Percentiles rank a stretch among this genome's conserved stretches.
phyloP scores from a whole-genome alignment of 108 stramenopile species.

The Pseudonitzschia multiseries region DNA sequence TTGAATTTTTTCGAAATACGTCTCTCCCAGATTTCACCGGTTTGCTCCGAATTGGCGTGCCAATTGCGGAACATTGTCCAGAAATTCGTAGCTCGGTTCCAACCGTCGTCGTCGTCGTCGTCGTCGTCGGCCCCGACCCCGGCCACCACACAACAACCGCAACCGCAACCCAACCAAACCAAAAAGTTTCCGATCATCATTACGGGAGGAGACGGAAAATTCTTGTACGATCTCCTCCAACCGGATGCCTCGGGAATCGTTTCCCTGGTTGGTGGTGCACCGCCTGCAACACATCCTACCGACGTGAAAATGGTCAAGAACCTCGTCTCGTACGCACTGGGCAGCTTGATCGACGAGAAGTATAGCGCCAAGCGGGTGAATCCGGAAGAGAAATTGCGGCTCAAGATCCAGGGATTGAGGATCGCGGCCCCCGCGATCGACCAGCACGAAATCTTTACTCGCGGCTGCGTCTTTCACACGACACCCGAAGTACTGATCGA shows the following conservation, averaged over 20 bases:
- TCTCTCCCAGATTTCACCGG: constrained; percentile 26
- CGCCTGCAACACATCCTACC: neutral
- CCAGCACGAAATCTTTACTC: constrained; percentile 48
- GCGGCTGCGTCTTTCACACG: constrained; percentile 43
- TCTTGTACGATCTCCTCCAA: constrained; percentile 30
- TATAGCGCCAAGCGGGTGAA: neutral
- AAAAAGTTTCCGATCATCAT: constrained; percentile 35
- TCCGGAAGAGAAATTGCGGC: constrained; percentile 25
- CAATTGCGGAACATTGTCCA: constrained; percentile 48
- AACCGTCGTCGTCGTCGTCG: constrained; percentile 1
- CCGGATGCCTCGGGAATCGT: constrained; percentile 7
- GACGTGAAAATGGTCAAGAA: neutral
- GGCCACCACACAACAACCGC: neutral
- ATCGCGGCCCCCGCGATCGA: constrained; percentile 47
- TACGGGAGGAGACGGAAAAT: constrained; percentile 66
- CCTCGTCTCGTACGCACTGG: constrained; percentile 2
- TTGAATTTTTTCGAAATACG: too few relatives aligned
- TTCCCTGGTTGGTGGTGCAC: neutral
- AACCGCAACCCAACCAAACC: neutral
- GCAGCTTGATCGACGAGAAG: constrained; percentile 29
- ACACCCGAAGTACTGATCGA: constrained; percentile 18
- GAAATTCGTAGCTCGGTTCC: constrained; percentile 22
- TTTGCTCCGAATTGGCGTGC: constrained; percentile 54
- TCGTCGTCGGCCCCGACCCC: neutral
- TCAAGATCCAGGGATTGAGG: constrained; percentile 43